Percentiles rank a stretch among this genome's conserved stretches.
phyloP scores from a whole-genome alignment of 768 basidiomycete genomes.

The Podaxis sp. region DNA sequence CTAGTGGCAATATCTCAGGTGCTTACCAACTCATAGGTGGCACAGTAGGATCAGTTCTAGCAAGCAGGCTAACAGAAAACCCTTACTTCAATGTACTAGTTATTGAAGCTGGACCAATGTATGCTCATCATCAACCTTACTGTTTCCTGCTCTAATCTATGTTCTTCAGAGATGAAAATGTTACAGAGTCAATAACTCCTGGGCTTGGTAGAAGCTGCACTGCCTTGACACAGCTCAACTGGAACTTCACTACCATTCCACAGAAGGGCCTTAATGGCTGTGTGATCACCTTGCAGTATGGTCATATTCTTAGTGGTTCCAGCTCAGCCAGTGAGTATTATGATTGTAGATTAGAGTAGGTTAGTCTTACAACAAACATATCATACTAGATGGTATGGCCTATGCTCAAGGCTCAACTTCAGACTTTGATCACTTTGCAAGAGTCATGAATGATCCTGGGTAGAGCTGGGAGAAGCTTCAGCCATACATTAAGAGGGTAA shows the following conservation, averaged over 20 bases:
- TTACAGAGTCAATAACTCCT: conserved; percentile 21
- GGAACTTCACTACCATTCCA: conserved; percentile 32
- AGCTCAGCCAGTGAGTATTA: conserved; percentile 29
- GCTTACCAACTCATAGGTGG: conserved; percentile 19
- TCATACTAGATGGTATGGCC: conserved; percentile 25
- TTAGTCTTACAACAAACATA: conserved; percentile 14
- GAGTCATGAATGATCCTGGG: conserved; percentile 27
- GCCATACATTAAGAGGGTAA: conserved; percentile 24
- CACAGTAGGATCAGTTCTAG: conserved; percentile 29
- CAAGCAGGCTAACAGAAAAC: conserved; percentile 28
- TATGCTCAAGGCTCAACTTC: conserved; percentile 21
- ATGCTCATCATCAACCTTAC: not conserved
- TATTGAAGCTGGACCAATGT: conserved; percentile 19
- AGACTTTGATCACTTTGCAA: conserved; percentile 25
- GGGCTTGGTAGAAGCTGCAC: not conserved
- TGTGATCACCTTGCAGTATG: conserved; percentile 25
- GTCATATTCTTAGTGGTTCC: conserved; percentile 32
- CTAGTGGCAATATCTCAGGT: not conserved
- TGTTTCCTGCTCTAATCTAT: not conserved
- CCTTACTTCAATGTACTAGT: conserved; percentile 16
- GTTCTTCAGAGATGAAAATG: not conserved
- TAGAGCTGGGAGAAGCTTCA: conserved; percentile 35
- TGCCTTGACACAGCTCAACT: conserved; percentile 17
- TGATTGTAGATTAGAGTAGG: not conserved
- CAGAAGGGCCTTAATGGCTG: conserved; percentile 27